Conservation (phyloP, 2,329 filamentous ascomycete genomes). For the Corynespora cassiicola region DNA sequence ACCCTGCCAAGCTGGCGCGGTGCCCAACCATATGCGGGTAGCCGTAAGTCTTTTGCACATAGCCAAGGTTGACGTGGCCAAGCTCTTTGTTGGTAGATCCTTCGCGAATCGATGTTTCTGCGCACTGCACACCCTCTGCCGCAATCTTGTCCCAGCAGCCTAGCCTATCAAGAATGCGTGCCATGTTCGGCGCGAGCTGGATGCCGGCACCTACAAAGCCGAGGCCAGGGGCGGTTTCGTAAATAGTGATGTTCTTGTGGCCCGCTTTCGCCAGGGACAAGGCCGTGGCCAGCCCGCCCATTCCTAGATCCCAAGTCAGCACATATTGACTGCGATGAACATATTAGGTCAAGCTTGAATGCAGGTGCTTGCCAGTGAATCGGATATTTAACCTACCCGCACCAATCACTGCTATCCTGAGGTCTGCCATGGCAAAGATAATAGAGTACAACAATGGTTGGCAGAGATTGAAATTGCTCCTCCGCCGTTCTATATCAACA, state of each 20-base stretch:
- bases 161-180: constrained; percentile 73
- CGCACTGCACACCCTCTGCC: constrained; percentile 73
- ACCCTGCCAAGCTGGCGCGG: constrained; percentile 72
- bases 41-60: constrained; percentile 71
- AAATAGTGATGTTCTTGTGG: constrained; percentile 76
- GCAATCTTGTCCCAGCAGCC: constrained; percentile 76
- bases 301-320: constrained; percentile 60
- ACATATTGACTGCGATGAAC: neutral
- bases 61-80: constrained; percentile 71
- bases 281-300: constrained; percentile 77
- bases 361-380: neutral
- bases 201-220: constrained; percentile 87
- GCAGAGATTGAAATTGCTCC: neutral
- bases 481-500: constrained; percentile 6
- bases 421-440: constrained; percentile 30
- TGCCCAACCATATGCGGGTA: constrained; percentile 84
- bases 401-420: constrained; percentile 41
- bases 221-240: constrained; percentile 73
- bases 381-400: constrained; percentile 29
- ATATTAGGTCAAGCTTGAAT: neutral
- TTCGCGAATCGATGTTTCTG: constrained; percentile 76
- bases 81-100: constrained; percentile 74
- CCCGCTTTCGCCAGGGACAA: constrained; percentile 78
- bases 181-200: constrained; percentile 83
- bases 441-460: neutral